Conservation (phyloP, 352 stramenopile species). For the Phytophthora sojae region DNA sequence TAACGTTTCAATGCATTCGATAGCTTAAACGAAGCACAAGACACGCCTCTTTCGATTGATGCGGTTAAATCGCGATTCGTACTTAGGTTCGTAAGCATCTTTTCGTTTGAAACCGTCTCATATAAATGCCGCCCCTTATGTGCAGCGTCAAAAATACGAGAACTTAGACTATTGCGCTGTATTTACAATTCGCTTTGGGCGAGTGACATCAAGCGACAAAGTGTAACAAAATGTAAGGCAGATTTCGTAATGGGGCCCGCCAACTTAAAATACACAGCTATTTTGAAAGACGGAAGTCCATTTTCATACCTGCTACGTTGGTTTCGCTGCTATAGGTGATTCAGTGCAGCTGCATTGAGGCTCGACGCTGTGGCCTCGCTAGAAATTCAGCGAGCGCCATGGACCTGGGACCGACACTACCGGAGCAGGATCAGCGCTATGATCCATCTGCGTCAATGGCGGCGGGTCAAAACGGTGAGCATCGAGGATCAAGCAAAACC, state of each 20-base stretch:
- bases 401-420: slow-evolving; percentile 1
- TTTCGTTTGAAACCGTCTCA: too few relatives aligned
- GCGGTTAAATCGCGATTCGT: too few relatives aligned
- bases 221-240: neutral
- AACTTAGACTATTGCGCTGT: too few relatives aligned
- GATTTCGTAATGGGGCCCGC: neutral
- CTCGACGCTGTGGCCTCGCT: neutral
- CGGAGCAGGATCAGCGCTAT: neutral
- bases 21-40: too few relatives aligned
- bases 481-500: neutral
- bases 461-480: slow-evolving; percentile 12
- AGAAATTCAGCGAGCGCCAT: neutral
- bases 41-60: too few relatives aligned
- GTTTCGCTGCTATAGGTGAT: slow-evolving; percentile 5
- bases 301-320: neutral
- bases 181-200: too few relatives aligned
- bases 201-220: too few relatives aligned
- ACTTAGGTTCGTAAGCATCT: too few relatives aligned
- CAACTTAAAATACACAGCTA: neutral
- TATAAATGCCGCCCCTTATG: too few relatives aligned
- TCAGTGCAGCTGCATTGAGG: neutral
- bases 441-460: slow-evolving; percentile 10
- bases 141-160: too few relatives aligned
- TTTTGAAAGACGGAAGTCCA: neutral
- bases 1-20: too few relatives aligned